These are phyloP conservation scores for Botryotinia convoluta DNA, from an alignment of 2,329 filamentous ascomycete species.

Conservation along the genomic window DNA sequence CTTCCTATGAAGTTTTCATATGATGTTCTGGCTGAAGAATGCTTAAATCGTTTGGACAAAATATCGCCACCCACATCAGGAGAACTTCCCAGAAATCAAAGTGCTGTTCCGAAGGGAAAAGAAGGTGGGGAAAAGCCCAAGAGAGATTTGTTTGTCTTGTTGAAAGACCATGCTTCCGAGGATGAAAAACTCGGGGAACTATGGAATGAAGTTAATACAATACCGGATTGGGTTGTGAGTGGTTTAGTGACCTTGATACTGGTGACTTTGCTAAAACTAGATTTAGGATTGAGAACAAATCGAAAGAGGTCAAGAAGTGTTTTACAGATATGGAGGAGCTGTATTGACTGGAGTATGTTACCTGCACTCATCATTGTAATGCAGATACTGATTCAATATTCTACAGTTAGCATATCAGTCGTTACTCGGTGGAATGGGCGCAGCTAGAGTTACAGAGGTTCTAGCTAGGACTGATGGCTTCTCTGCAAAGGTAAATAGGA, in stretches of 20 bases:
- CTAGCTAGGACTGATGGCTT: constrained; percentile 74
- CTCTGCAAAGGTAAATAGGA: constrained; percentile 46
- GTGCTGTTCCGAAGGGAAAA: constrained; percentile 41
- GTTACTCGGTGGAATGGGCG: constrained; percentile 68
- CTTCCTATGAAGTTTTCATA: constrained; percentile 62
- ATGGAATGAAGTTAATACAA: constrained; percentile 64
- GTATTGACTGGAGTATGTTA: constrained; percentile 54
- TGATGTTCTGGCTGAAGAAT: constrained; percentile 66
- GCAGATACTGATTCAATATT: constrained; percentile 10
- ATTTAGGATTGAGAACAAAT: constrained; percentile 68
- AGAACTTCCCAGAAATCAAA: constrained; percentile 30
- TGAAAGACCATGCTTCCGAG: constrained; percentile 55
- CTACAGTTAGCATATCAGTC: constrained; percentile 52
- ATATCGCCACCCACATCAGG: constrained; percentile 49
- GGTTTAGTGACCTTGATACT: background rate
- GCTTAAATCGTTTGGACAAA: constrained; percentile 60
- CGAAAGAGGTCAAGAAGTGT: constrained; percentile 69
- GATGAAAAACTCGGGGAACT: constrained; percentile 56
- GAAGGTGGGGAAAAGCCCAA: constrained; percentile 29
- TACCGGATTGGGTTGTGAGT: constrained; percentile 64
- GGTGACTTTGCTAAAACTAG: background rate
- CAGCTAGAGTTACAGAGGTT: constrained; percentile 71
- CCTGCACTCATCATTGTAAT: background rate
- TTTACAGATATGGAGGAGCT: constrained; percentile 72
- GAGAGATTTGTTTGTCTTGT: constrained; percentile 61